Evolutionary conservation across 2,329 filamentous ascomycete genomes (phyloP), one percentile per base, ranked within the genome.

Genomic region (Penicillium sp.): DNA sequence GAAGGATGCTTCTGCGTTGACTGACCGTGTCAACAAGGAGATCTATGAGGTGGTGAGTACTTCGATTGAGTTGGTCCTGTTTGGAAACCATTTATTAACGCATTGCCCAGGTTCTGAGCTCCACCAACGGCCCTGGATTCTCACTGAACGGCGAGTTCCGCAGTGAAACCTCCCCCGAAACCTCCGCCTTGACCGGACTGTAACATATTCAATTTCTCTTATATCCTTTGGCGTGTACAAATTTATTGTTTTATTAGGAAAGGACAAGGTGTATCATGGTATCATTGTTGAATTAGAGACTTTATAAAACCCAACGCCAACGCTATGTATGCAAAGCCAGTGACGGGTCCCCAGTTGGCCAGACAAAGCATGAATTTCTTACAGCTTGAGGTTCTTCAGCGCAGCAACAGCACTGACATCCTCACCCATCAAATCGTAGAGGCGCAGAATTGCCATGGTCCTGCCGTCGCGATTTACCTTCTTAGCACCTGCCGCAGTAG

Each of bases 121-220:
- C 90, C 11, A 95, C 92, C 6, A 80, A 93, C 65, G 84, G 87
- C 1, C 91, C 93, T 1, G 92, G 89, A 0, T 83, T 99, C 75
- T 89, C 85, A 67, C 73, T 99, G 68, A 95, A 82, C 66, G 92
- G 91, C 49, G 82, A 86, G 46, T 87, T 93, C 69, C 82, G 74
- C 62, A 77, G 84, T 45, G 76, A 79, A 4, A 78, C 81, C 52
- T 82, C 82, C 53, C 75, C 72, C 41, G 68, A 86, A 40, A 75
- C 76, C 37, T 73, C 78, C 22, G 76, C 66, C 48, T 62, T 75
- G 57, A 66, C 65, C 30, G 71, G 71, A 54, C 42, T 67, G 62
- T 75, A 71, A 70, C 62, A 66, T 66, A 68, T 52, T 82, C 81
- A 76, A 81, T 78, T 60, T 51, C 54, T 63, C 51, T 56, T 54